Evolutionary conservation across 129 eudicot genomes (phyloP).

Genomic region (Flaveria brownii): DNA sequence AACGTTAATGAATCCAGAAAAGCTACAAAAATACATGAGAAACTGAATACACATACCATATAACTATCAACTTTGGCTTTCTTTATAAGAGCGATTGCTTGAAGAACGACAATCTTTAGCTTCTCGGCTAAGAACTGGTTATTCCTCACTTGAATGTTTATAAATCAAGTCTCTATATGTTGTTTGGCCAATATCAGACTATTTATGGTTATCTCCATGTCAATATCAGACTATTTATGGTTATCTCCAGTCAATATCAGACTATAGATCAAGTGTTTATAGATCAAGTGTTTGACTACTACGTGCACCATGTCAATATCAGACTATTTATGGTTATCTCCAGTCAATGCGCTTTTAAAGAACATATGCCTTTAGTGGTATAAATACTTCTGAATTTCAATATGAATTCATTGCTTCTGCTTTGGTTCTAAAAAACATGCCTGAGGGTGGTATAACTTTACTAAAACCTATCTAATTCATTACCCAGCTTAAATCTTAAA

Average conservation of each 20-base stretch:
- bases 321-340: no score
- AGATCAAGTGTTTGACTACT: no score
- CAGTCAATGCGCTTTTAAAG: neutral
- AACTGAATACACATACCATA: slow-evolving; percentile 54
- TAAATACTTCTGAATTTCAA: no score
- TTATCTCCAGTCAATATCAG: no score
- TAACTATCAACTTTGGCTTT: slow-evolving; percentile 92
- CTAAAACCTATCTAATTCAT: no score
- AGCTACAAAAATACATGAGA: neutral
- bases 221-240: neutral
- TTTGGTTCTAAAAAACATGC: no score
- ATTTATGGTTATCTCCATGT: slow-evolving; percentile 70
- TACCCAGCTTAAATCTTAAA: no score
- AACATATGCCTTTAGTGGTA: no score
- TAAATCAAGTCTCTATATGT: slow-evolving; percentile 86
- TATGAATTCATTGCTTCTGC: no score
- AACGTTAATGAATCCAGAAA: neutral
- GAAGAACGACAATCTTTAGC: slow-evolving; percentile 73
- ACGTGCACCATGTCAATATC: no score
- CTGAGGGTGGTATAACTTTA: no score
- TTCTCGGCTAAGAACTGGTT: slow-evolving; percentile 81
- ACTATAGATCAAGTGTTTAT: no score
- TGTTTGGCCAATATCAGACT: slow-evolving; percentile 84
- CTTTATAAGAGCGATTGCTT: slow-evolving; percentile 81
- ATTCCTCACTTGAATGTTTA: slow-evolving; percentile 88